phyloP scores from a whole-genome alignment of 345 rosid species.

The Garcia nutans region DNA sequence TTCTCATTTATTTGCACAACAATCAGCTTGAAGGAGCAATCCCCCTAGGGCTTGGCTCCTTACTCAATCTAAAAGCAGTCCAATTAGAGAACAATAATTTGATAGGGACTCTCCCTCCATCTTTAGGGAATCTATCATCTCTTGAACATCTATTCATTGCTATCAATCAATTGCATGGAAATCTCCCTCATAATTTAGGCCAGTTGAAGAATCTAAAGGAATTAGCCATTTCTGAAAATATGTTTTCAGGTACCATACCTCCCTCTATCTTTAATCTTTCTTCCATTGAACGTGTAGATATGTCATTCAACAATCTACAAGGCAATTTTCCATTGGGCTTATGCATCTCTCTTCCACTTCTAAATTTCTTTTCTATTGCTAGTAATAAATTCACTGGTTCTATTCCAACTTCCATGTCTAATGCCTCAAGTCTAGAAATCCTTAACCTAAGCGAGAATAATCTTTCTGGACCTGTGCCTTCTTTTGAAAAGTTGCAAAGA shows the following conservation, averaged over 20 bases:
- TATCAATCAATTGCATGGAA: constrained; percentile 13
- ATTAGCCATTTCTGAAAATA: too few species aligned
- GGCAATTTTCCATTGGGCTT: background rate
- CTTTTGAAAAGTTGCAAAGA: background rate
- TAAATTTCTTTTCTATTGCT: background rate
- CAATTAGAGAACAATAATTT: accelerated
- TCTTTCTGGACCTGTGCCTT: background rate
- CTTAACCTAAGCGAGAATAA: background rate
- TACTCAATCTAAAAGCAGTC: background rate
- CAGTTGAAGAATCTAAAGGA: background rate
- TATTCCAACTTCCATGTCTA: background rate
- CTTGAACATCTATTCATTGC: background rate
- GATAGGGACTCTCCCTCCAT: constrained; percentile 1
- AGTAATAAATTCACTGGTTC: background rate
- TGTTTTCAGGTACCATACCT: background rate
- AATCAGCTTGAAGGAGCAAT: constrained; percentile 9
- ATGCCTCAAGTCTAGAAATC: background rate
- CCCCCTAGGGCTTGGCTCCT: background rate
- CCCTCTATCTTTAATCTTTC: constrained; percentile 23
- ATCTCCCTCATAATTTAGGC: constrained; percentile 15
- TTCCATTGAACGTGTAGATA: background rate
- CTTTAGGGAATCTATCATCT: constrained; percentile 17
- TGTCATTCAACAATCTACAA: constrained; percentile 1
- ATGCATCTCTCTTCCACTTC: constrained; percentile 10
- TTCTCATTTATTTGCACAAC: background rate